Conservation (phyloP, 495 filamentous ascomycete genomes). For the Penicillium bialowiezense region DNA sequence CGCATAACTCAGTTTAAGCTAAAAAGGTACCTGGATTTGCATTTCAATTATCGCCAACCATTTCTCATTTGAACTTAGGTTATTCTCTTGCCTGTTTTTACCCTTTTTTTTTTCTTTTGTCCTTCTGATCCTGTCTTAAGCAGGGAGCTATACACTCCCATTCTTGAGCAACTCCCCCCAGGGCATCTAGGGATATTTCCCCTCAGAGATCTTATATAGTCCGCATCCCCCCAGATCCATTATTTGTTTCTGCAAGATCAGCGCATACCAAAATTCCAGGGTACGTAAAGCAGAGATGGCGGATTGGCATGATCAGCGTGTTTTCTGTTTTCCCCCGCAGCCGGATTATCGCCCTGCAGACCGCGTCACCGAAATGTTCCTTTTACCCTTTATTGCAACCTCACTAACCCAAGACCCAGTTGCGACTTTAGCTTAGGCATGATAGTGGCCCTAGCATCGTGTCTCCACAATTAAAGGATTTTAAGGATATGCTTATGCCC, state of each 20-base stretch:
- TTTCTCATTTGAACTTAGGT: not conserved
- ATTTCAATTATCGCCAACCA: not conserved
- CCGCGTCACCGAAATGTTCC: slow-evolving; percentile 32
- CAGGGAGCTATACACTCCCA: slow-evolving; percentile 6
- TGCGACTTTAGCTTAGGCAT: slow-evolving; percentile 5
- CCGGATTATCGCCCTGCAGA: slow-evolving; percentile 25
- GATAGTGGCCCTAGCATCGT: slow-evolving; percentile 8
- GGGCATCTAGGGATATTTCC: slow-evolving; percentile 14
- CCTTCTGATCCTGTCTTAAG: slow-evolving; percentile 10
- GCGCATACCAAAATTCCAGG: slow-evolving; percentile 15
- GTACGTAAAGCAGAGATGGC: slow-evolving; percentile 19
- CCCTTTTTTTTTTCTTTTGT: slow-evolving; percentile 3
- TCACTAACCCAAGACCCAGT: slow-evolving; percentile 13
- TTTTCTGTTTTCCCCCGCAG: slow-evolving; percentile 15
- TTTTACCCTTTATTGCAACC: slow-evolving; percentile 15
- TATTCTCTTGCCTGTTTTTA: not conserved
- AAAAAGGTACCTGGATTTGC: not conserved
- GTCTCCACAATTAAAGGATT: slow-evolving; percentile 3
- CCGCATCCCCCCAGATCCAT: not conserved
- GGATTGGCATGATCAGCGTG: slow-evolving; percentile 28
- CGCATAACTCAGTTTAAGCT: not conserved
- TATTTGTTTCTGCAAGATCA: not conserved
- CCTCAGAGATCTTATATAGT: slow-evolving; percentile 8
- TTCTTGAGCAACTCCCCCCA: slow-evolving; percentile 7
- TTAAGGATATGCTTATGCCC: slow-evolving; percentile 10